phyloP scores from a whole-genome alignment of 768 basidiomycete species.

The Rhodosporidiobolus sp. region DNA sequence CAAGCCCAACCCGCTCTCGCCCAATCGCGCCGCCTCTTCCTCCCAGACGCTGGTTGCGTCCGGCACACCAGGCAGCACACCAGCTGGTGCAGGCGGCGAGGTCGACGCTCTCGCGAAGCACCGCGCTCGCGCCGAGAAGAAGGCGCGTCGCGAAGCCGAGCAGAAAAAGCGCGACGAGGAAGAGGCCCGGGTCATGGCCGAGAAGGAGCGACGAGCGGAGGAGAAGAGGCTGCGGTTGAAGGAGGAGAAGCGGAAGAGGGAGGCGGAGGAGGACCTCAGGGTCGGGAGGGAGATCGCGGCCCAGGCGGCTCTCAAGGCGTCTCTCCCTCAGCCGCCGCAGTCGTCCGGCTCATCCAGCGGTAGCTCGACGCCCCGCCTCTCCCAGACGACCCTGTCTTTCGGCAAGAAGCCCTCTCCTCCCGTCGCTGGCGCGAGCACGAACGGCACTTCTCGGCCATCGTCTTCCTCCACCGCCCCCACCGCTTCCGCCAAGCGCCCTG shows the following conservation, averaged over 20 bases:
- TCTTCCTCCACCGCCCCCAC: not conserved
- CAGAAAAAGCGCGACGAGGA: not conserved
- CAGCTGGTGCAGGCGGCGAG: no score
- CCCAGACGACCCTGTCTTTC: slow-evolving; percentile 9
- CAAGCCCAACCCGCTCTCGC: no score
- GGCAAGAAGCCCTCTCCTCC: not conserved
- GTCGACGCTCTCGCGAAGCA: no score
- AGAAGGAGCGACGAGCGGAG: not conserved
- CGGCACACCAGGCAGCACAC: no score
- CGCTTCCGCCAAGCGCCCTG: not conserved
- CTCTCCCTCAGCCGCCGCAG: slow-evolving; percentile 2
- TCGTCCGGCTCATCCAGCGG: not conserved
- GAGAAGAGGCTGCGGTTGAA: not conserved
- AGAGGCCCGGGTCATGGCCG: no score
- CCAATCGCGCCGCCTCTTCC: no score
- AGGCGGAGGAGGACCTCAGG: not conserved
- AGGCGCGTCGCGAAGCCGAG: not conserved
- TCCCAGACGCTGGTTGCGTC: no score
- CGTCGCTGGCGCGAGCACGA: not conserved
- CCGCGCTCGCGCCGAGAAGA: no score
- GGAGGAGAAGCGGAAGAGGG: not conserved
- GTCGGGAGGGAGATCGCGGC: not conserved
- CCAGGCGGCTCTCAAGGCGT: not conserved
- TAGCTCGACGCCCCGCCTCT: not conserved
- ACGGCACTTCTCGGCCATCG: no score